Evolutionary conservation across 352 stramenopile species (phyloP), one percentile per base, ranked within the genome.

Genomic region (Albugo candida): DNA sequence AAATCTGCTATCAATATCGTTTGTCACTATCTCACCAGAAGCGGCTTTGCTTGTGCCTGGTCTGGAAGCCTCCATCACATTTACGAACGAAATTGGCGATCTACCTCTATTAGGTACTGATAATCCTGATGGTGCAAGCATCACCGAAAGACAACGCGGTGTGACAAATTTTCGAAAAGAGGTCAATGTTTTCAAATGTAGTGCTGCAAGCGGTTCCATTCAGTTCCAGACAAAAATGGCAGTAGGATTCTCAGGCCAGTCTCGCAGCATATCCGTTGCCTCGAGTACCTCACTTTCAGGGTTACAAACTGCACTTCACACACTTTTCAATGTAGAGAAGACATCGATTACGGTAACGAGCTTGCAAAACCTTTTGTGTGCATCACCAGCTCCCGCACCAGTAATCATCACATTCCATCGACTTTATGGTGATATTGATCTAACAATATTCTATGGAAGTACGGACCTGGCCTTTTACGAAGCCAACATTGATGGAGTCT

Each of bases 161-260:
- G 55, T 47, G 35, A 75, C 72, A 5, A 82, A 69, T 27, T 85
- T 70, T 47, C 65, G 67, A 12, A 85, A 85, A 50, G 67, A 83
- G 48, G 55, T 79, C 18, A 31, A 71, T 0, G 64, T 83, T 11
- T 79, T 85, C 45, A 58, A 55, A 14, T 83, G 72, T 41, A 24
- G 54, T 1, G 69, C 65, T 4, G 58, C 50, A 0, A 39, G 54
- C 0, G 66, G 62, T 0, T 52, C 31, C 1, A 64, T 85, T 13
- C 50, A 11, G 10, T 73, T 85, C 17, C 46, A 48, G 24, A 31
- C 24, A 10, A 10, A 3, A 8, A 31, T 31, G 24, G 24, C 24
- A 31, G 24, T 31, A 31, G 24, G 24, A 3, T 31, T 8, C 8
- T 31, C 24, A 31, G 24, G 24, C 24, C 24, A 31, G 0, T 59